These are phyloP conservation scores for Tephrocybe sp. DNA, from an alignment of 768 basidiomycete species.

Conservation along the genomic window DNA sequence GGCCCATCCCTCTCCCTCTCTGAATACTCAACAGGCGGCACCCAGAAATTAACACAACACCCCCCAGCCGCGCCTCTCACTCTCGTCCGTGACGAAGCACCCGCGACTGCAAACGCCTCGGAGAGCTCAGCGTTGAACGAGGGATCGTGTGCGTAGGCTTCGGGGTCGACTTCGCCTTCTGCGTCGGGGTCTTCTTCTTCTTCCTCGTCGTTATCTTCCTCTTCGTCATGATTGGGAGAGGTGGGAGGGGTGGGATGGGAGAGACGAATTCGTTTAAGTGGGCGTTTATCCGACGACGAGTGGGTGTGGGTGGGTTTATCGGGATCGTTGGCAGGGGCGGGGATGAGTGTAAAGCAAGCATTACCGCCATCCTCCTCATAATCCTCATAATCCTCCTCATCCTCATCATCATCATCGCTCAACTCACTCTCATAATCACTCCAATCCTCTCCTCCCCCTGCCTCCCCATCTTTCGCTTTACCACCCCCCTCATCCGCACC, in stretches of 20 bases:
- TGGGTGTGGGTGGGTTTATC: no score
- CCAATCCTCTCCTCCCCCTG: slow-evolving; percentile 17
- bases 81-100: background rate
- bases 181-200: slow-evolving; percentile 25
- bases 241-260: background rate
- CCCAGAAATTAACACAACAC: slow-evolving; percentile 26
- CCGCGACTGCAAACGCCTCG: slow-evolving; percentile 15
- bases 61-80: slow-evolving; percentile 3
- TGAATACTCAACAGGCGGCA: slow-evolving; percentile 15
- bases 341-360: no score
- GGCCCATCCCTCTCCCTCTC: background rate
- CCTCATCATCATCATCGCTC: slow-evolving; percentile 15
- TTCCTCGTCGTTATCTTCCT: slow-evolving; percentile 3
- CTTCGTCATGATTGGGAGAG: no score
- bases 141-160: slow-evolving; percentile 31
- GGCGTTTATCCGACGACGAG: no score
- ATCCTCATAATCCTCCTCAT: background rate
- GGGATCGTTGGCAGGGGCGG: no score
- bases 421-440: slow-evolving; percentile 24
- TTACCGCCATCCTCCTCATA: background rate
- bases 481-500: slow-evolving; percentile 7
- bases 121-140: slow-evolving; percentile 37
- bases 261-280: background rate
- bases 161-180: slow-evolving; percentile 32
- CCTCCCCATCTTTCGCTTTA: no score